Percentiles rank a stretch among this genome's conserved stretches.
These are phyloP conservation scores for Aspergillus leporis DNA, from an alignment of 495 filamentous ascomycete genomes.

Conservation along the genomic window DNA sequence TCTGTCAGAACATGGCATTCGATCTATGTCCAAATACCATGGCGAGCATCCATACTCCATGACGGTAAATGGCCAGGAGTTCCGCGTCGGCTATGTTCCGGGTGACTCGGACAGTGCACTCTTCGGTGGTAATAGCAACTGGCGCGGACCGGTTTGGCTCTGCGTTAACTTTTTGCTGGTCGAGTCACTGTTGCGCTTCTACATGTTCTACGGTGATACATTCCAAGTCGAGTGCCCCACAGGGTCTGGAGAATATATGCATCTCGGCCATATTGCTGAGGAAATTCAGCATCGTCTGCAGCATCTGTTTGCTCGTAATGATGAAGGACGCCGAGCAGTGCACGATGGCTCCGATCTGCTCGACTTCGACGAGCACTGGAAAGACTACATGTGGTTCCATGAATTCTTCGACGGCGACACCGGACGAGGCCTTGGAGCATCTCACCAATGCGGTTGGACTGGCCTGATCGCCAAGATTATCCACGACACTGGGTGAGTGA, in stretches of 20 bases:
- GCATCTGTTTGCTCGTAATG: constrained; percentile 80
- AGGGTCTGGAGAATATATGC: constrained; percentile 93
- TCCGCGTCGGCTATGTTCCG: constrained; percentile 85
- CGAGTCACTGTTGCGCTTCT: constrained; percentile 88
- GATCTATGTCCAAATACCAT: constrained; percentile 91
- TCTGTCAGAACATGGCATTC: constrained; percentile 84
- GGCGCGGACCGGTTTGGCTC: constrained; percentile 92
- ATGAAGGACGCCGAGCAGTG: constrained; percentile 83
- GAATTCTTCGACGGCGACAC: constrained; percentile 96
- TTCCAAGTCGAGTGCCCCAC: constrained; percentile 92
- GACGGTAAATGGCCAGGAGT: constrained; percentile 91
- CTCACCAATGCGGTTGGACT: constrained; percentile 98
- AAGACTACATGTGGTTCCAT: constrained; percentile 90
- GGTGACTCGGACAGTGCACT: constrained; percentile 92
- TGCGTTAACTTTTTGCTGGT: constrained; percentile 95
- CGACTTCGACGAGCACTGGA: constrained; percentile 90
- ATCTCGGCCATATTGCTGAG: constrained; percentile 92
- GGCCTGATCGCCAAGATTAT: constrained; percentile 95
- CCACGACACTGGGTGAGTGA: constrained; percentile 84
- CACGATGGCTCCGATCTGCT: constrained; percentile 79
- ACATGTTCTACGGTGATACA: constrained; percentile 88
- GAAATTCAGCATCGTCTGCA: constrained; percentile 94
- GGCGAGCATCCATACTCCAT: constrained; percentile 88
- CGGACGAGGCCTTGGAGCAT: constrained; percentile 85
- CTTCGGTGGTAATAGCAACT: constrained; percentile 97